phyloP scores from a whole-genome alignment of 2,329 filamentous ascomycete genomes.

The Lachnellula occidentalis region DNA sequence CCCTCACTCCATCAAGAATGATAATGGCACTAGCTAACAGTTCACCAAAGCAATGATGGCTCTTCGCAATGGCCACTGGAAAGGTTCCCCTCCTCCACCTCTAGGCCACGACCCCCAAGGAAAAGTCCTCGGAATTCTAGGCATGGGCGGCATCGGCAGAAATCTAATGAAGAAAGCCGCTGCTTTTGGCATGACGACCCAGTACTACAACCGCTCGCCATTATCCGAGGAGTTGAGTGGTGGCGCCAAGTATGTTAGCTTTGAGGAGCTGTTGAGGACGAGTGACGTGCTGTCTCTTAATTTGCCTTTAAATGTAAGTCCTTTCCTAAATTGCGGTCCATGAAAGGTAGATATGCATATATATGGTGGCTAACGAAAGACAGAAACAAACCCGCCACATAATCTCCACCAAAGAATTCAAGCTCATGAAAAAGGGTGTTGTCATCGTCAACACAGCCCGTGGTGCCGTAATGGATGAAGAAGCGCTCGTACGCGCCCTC shows the following conservation, averaged over 20 bases:
- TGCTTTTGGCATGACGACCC: constrained; percentile 69
- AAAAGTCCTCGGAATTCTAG: constrained; percentile 73
- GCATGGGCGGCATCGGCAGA: constrained; percentile 80
- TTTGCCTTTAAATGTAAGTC: constrained; percentile 72
- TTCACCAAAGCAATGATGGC: constrained; percentile 47
- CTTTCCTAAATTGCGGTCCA: not conserved
- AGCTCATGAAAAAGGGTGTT: constrained; percentile 70
- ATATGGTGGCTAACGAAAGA: not conserved
- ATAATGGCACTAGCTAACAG: not conserved
- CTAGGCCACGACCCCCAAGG: constrained; percentile 73
- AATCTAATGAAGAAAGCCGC: constrained; percentile 70
- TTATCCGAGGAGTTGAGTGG: constrained; percentile 49
- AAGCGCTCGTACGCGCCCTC: constrained; percentile 68
- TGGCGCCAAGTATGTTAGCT: constrained; percentile 62
- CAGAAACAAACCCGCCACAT: constrained; percentile 65
- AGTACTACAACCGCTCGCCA: constrained; percentile 67
- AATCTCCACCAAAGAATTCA: constrained; percentile 65
- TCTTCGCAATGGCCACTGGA: constrained; percentile 64
- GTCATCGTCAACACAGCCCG: constrained; percentile 79
- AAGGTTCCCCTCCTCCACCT: constrained; percentile 50
- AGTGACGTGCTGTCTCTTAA: constrained; percentile 79
- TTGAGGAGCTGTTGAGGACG: constrained; percentile 63
- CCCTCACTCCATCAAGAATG: not conserved
- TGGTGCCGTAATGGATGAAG: constrained; percentile 77
- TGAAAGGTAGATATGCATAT: not conserved